phyloP scores from a whole-genome alignment of 23 red algal species.

The Agarophyton chilense region DNA sequence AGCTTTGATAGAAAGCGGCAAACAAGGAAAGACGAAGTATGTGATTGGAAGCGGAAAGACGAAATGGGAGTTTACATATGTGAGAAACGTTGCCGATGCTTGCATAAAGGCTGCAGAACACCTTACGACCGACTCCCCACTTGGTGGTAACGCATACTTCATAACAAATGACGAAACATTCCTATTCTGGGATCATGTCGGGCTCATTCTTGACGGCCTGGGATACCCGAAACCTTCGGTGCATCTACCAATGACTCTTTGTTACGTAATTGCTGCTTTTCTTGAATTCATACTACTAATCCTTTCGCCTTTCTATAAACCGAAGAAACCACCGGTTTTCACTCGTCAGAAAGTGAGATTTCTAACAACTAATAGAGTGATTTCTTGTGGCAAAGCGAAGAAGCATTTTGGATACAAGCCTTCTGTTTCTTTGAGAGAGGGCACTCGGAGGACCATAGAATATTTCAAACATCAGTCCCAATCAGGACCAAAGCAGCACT shows the following conservation, averaged over 20 bases:
- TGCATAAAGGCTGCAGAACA: slow-evolving; percentile 72
- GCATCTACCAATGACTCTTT: slow-evolving; percentile 67
- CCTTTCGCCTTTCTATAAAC: slow-evolving; percentile 58
- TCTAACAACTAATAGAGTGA: slow-evolving; percentile 67
- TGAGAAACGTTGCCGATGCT: slow-evolving; percentile 80
- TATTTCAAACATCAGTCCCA: slow-evolving; percentile 47
- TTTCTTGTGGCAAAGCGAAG: slow-evolving; percentile 86
- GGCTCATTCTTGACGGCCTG: slow-evolving; percentile 69
- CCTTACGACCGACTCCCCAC: slow-evolving; percentile 27
- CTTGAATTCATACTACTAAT: slow-evolving; percentile 51
- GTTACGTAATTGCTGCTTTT: slow-evolving; percentile 67
- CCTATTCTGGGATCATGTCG: slow-evolving; percentile 82
- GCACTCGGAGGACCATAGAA: slow-evolving; percentile 67
- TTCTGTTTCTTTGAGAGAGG: slow-evolving; percentile 79
- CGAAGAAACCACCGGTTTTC: slow-evolving; percentile 66
- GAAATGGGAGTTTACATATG: slow-evolving; percentile 91
- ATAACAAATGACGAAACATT: slow-evolving; percentile 93
- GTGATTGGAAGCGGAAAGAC: slow-evolving; percentile 88
- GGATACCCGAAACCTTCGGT: slow-evolving; percentile 74
- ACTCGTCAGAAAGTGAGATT: slow-evolving; percentile 74
- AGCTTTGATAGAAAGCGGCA: slow-evolving; percentile 67
- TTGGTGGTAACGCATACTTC: slow-evolving; percentile 85
- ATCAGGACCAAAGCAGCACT: neutral
- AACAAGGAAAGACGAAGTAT: slow-evolving; percentile 76
- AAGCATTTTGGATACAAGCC: slow-evolving; percentile 86